phyloP scores from a whole-genome alignment of 1,284 basidiomycete genomes.

The Austroboletus niveus region DNA sequence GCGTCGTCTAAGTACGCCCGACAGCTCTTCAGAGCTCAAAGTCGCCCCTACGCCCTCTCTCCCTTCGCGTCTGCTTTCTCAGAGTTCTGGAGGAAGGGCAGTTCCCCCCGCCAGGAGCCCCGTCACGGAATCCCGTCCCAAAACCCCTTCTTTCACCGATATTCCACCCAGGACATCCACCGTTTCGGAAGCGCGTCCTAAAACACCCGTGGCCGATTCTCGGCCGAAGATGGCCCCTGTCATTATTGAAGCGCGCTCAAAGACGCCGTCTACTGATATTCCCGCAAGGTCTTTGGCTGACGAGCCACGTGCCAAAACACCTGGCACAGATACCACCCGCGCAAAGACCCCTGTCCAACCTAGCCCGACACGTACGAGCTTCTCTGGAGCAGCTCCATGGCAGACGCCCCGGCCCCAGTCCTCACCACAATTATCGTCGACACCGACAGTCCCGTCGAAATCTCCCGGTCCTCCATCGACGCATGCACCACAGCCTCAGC shows the following conservation, averaged over 20 bases:
- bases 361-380: slow-evolving; percentile 13
- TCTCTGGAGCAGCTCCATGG: slow-evolving; percentile 17
- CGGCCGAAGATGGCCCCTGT: slow-evolving; percentile 9
- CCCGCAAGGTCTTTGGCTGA: slow-evolving; percentile 12
- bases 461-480: slow-evolving; percentile 42
- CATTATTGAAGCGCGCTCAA: slow-evolving; percentile 20
- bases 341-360: slow-evolving; percentile 21
- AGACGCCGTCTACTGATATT: slow-evolving; percentile 22
- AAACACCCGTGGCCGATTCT: slow-evolving; percentile 17
- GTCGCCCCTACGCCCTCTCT: slow-evolving; percentile 39
- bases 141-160: slow-evolving; percentile 12
- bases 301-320: slow-evolving; percentile 23
- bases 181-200: slow-evolving; percentile 8
- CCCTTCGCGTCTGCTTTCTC: slow-evolving; percentile 29
- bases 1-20: slow-evolving; percentile 38
- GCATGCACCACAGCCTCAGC: slow-evolving; percentile 46
- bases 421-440: slow-evolving; percentile 23
- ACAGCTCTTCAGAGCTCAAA: slow-evolving; percentile 29
- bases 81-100: slow-evolving; percentile 11
- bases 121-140: slow-evolving; percentile 19
- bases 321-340: slow-evolving; percentile 13
- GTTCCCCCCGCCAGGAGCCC: slow-evolving; percentile 13
- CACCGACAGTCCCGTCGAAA: slow-evolving; percentile 20
- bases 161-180: slow-evolving; percentile 14
- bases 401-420: slow-evolving; percentile 29